Evolutionary conservation across 2,329 filamentous ascomycete genomes (phyloP), one percentile per base, ranked within the genome.

Genomic region (Cytospora leucostoma): DNA sequence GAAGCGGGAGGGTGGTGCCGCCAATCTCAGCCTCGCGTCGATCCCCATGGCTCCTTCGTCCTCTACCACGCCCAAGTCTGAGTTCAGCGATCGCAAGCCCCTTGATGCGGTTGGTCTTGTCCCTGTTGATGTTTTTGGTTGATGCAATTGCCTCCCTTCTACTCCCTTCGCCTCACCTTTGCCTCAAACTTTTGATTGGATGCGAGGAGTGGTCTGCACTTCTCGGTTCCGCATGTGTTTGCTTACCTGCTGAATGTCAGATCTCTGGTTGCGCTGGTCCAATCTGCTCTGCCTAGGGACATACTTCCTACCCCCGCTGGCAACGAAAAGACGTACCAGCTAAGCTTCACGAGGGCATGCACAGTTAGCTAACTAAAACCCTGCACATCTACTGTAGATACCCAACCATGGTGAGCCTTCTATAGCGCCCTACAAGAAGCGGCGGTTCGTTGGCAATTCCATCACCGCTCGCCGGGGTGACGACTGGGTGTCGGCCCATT

Each of bases 1-100:
- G 40, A 62, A 63, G n/a, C 59, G 32, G 19, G 56, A 63, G 56
- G 61, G 56, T 21, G 61, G 37, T 5, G 61, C 47, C 32, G 53
- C n/a, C 59, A 21, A 54, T 4, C 21, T 54, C 38, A 49, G 27
- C 13, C 54, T 63, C 15, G 59, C 37, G 10, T 58, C 61, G 1
- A 59, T 63, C 19, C 61, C 61, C 37, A 37, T 54, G 61, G 50
- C 61, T 19, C 55, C 27, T 21, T 34, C 50, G 12, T 34, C 10
- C 37, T 13, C 21, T 51, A 4, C 32, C 27, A 37, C 11, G 6
- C 50, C 27, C 50, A 60, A 60, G 57, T 8, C 27, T 19, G 57
- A 60, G 19, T 7, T 13, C 27, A 51, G 32, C 12, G 57, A 60
- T 47, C 57, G 37, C 57, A 60, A 60, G 37, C n/a, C 50, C 10